Percentiles rank a stretch among this genome's conserved stretches.
phyloP scores from a whole-genome alignment of 1,139 yeast genomes.

The Geotrichum carabidarum region DNA sequence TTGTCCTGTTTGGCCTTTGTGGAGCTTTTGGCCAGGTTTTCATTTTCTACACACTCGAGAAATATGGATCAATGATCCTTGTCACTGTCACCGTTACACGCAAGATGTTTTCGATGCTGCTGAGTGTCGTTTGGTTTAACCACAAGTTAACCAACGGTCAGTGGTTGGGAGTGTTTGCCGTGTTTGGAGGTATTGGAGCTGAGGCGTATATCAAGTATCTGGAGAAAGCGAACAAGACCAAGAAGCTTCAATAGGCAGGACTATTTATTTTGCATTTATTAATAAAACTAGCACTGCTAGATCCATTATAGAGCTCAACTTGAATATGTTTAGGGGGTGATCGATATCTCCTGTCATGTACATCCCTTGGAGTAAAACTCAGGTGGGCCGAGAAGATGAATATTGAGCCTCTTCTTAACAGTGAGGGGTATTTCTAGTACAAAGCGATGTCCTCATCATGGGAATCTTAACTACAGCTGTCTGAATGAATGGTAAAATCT shows the following conservation, averaged over 20 bases:
- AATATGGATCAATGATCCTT: conserved; percentile 75
- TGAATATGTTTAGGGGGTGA: too few relatives aligned
- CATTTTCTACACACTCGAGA: conserved; percentile 75
- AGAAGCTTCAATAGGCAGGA: conserved; percentile 9
- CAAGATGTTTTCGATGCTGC: conserved; percentile 89
- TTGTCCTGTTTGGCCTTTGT: conserved; percentile 62
- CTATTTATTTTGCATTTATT: background rate
- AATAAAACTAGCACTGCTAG: too few relatives aligned
- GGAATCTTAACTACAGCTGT: too few relatives aligned
- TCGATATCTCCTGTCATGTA: too few relatives aligned
- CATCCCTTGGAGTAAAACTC: too few relatives aligned
- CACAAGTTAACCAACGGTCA: conserved; percentile 61
- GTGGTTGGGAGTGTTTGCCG: conserved; percentile 73
- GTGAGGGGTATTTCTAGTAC: too few relatives aligned
- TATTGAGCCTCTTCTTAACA: too few relatives aligned
- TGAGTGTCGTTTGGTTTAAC: conserved; percentile 81
- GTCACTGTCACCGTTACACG: conserved; percentile 94
- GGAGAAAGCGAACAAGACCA: conserved; percentile 20
- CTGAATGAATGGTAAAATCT: too few relatives aligned
- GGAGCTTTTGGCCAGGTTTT: conserved; percentile 93
- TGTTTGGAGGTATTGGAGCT: conserved; percentile 72
- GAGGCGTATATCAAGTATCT: conserved; percentile 52
- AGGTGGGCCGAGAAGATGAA: too few relatives aligned
- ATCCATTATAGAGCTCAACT: too few relatives aligned
- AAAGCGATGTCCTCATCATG: too few relatives aligned